Evolutionary conservation across 345 rosid genomes (phyloP).

Genomic region (Dipteronia dyeriana): DNA sequence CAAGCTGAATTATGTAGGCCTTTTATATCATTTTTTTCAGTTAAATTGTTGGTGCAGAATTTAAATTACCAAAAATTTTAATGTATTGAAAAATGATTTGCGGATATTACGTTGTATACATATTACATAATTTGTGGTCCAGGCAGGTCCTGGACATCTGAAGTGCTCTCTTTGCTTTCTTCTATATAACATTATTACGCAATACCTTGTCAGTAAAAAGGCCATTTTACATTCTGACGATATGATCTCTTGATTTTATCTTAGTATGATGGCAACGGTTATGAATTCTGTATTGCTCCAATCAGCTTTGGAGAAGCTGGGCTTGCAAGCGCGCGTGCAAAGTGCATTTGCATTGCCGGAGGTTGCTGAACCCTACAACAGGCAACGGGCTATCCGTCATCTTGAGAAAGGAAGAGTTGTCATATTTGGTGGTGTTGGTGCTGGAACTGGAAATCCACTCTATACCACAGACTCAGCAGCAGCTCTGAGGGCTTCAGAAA

Average conservation of each 20-base stretch:
- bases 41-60: neutral
- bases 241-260: constrained; percentile 13
- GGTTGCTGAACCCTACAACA: constrained; percentile 44
- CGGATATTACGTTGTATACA: neutral
- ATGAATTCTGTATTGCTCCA: constrained; percentile 58
- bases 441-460: constrained; percentile 46
- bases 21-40: neutral
- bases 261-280: constrained; percentile 55
- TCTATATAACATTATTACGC: neutral
- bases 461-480: constrained; percentile 53
- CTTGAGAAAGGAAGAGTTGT: constrained; percentile 60
- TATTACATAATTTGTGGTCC: neutral
- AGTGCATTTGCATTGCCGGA: constrained; percentile 45
- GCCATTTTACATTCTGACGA: constrained; percentile 11
- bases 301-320: constrained; percentile 51
- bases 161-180: neutral
- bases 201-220: neutral
- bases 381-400: constrained; percentile 53
- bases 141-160: neutral
- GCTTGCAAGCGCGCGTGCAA: constrained; percentile 42
- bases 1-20: neutral
- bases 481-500: constrained; percentile 51
- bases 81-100: neutral
- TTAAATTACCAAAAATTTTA: neutral
- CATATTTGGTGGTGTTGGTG: constrained; percentile 53